Evolutionary conservation across 371 early-diverging fungal species (phyloP).

Genomic region (Circinella minor): DNA sequence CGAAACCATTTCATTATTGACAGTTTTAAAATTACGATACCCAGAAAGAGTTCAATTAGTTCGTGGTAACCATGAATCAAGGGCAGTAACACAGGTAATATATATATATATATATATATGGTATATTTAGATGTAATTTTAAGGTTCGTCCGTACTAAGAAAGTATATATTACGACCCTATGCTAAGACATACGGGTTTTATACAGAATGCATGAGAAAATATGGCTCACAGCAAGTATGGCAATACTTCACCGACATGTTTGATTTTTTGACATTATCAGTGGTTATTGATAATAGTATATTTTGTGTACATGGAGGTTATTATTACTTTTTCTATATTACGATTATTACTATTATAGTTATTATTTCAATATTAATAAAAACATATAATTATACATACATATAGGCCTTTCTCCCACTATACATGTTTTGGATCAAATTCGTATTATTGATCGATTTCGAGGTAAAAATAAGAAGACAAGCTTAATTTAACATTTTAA

Average conservation of each 20-base stretch:
- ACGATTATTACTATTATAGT: not conserved
- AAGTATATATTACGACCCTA: not conserved
- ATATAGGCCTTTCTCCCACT: conserved; percentile 86
- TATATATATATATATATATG: not conserved
- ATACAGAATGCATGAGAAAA: conserved; percentile 94
- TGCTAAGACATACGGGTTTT: conserved; percentile 93
- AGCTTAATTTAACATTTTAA: too few species aligned
- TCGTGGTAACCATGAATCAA: conserved; percentile 97
- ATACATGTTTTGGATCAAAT: conserved; percentile 94
- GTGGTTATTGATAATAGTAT: conserved; percentile 93
- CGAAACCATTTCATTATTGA: conserved; percentile 91
- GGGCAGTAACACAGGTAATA: conserved; percentile 86
- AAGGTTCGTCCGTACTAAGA: not conserved
- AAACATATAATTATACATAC: not conserved
- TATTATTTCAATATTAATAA: not conserved
- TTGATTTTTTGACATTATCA: conserved; percentile 91
- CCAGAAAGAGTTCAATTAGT: conserved; percentile 92
- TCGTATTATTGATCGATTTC: conserved; percentile 85
- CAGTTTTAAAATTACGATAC: conserved; percentile 90
- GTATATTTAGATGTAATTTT: not conserved
- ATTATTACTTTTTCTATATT: not conserved
- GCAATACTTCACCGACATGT: conserved; percentile 94
- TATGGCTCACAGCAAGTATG: conserved; percentile 89
- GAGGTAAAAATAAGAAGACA: conserved; percentile 56
- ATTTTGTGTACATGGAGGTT: conserved; percentile 98